phyloP scores from a whole-genome alignment of 306 rosid genomes.

The Cicer arietinum region DNA sequence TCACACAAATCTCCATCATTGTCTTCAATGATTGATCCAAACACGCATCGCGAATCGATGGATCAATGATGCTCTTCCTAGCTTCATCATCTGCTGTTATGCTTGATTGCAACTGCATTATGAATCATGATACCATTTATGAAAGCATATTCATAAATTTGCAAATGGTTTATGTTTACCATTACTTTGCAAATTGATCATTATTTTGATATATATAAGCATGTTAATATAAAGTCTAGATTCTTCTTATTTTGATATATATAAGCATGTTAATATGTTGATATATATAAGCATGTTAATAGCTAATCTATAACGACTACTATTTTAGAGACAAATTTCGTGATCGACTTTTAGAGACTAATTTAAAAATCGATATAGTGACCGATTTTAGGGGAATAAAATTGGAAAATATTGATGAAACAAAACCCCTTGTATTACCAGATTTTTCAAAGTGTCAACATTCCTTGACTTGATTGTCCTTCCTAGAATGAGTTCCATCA shows the following conservation, averaged over 20 bases:
- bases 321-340: too few species aligned
- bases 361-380: too few species aligned
- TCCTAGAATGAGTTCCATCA: constrained; percentile 84
- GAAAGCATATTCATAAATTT: constrained; percentile 14
- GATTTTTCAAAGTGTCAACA: constrained; percentile 60
- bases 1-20: constrained; percentile 89
- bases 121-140: constrained; percentile 7
- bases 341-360: too few species aligned
- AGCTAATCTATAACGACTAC: too few species aligned
- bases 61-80: constrained; percentile 75
- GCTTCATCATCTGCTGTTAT: constrained; percentile 63
- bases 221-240: neutral
- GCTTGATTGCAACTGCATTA: constrained; percentile 71
- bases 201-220: neutral
- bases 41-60: constrained; percentile 58
- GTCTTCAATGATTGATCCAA: constrained; percentile 85
- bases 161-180: neutral
- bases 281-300: neutral
- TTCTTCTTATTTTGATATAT: neutral
- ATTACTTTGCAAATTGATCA: neutral
- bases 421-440: constrained; percentile 54
- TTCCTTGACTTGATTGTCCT: constrained; percentile 62
- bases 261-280: neutral
- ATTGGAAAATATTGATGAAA: constrained; percentile 22
- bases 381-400: neutral